These are phyloP conservation scores for Sclerotinia spermophila DNA, from an alignment of 2,329 filamentous ascomycete genomes.

Conservation along the genomic window DNA sequence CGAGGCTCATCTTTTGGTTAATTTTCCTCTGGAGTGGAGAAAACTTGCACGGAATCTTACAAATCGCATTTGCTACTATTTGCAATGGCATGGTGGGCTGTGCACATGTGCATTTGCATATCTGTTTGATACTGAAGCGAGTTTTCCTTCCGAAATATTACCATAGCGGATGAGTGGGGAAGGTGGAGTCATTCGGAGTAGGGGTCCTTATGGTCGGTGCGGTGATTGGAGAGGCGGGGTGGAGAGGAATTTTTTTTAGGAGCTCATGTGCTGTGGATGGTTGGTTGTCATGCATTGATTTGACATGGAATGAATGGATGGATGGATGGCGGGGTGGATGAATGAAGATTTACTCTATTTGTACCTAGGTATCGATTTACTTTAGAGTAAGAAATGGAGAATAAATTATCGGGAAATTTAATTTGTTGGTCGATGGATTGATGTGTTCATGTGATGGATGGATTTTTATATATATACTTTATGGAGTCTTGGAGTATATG, in stretches of 20 bases:
- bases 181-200: neutral
- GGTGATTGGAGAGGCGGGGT: constrained; percentile 4
- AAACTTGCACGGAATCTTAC: neutral
- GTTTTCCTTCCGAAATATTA: neutral
- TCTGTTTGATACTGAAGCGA: neutral
- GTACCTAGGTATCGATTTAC: neutral
- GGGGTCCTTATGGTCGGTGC: neutral
- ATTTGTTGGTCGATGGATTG: too few relatives aligned
- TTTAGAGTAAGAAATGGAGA: neutral
- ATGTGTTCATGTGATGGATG: too few relatives aligned
- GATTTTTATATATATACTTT: too few relatives aligned
- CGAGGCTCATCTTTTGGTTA: neutral
- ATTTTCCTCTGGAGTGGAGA: neutral
- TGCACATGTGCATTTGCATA: constrained; percentile 7
- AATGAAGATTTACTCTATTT: neutral
- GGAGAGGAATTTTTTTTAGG: neutral
- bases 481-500: too few relatives aligned
- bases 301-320: neutral
- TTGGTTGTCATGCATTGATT: neutral
- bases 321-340: neutral
- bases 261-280: constrained; percentile 1
- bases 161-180: neutral
- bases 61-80: neutral
- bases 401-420: neutral
- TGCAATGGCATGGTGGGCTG: neutral